phyloP scores from a whole-genome alignment of 768 basidiomycete species.

The Auricularia auricula-judae region DNA sequence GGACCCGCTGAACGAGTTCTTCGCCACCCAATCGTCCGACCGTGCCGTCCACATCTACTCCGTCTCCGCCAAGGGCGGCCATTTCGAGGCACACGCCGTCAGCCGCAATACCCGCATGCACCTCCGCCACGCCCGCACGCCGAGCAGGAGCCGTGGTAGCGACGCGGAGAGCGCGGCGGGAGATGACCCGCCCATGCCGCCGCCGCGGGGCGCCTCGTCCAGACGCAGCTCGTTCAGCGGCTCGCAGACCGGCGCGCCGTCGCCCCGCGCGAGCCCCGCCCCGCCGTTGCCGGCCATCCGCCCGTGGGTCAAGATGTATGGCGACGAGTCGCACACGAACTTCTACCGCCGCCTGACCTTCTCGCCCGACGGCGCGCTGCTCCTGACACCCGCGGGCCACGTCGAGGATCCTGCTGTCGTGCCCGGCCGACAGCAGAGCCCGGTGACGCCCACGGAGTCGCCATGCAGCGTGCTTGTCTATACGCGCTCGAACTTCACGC shows the following conservation, averaged over 20 bases:
- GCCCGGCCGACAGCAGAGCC: constrained; percentile 22
- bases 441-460: neutral
- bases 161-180: constrained; percentile 54
- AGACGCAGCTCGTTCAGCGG: constrained; percentile 60
- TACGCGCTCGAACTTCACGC: constrained; percentile 85
- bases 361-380: constrained; percentile 86
- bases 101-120: constrained; percentile 78
- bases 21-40: constrained; percentile 95
- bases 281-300: constrained; percentile 91
- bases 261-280: constrained; percentile 67
- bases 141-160: constrained; percentile 54
- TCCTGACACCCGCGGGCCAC: constrained; percentile 93
- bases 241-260: constrained; percentile 67
- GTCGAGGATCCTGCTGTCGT: constrained; percentile 81
- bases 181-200: constrained; percentile 31
- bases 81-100: constrained; percentile 81
- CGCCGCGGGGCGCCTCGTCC: constrained; percentile 42
- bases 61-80: constrained; percentile 67
- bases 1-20: constrained; percentile 95
- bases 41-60: constrained; percentile 92
- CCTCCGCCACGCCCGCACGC: constrained; percentile 59
- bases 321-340: constrained; percentile 89
- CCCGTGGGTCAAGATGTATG: constrained; percentile 76
- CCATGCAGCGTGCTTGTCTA: constrained; percentile 76
- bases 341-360: constrained; percentile 93